Conservation (phyloP, 805 yeast species). For the Priceomyces fermenticarens region DNA sequence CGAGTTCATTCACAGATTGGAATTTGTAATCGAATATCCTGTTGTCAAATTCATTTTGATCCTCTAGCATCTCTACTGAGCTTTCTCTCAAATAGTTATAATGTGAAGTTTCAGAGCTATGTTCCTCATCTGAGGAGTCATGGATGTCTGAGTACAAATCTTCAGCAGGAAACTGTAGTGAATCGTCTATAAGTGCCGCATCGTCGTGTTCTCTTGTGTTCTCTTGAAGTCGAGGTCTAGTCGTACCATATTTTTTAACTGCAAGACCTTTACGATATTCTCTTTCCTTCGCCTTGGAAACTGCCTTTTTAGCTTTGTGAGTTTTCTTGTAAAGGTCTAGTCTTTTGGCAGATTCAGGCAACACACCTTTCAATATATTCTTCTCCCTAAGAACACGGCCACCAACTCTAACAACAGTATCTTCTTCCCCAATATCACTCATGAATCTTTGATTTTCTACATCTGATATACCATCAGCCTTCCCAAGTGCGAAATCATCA, state of each 20-base stretch:
- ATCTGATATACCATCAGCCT: slow-evolving; percentile 2
- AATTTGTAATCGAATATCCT: slow-evolving; percentile 6
- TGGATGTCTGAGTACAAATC: not conserved
- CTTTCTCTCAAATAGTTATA: too few relatives aligned
- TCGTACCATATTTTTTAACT: slow-evolving; percentile 16
- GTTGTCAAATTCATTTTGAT: slow-evolving; percentile 9
- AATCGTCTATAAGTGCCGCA: slow-evolving; percentile 21
- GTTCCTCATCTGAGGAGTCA: not conserved
- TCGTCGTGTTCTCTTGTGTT: not conserved
- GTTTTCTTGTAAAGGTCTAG: slow-evolving; percentile 20
- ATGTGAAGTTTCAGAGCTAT: too few relatives aligned
- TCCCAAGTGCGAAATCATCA: slow-evolving; percentile 3
- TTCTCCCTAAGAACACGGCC: slow-evolving; percentile 24
- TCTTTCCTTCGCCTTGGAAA: slow-evolving; percentile 3
- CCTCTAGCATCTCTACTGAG: not conserved
- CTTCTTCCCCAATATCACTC: slow-evolving; percentile 1
- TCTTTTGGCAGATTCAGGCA: slow-evolving; percentile 40
- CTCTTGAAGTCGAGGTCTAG: not conserved
- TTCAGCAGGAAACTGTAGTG: slow-evolving; percentile 6
- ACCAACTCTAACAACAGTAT: slow-evolving; percentile 20
- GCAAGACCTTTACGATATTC: slow-evolving; percentile 38
- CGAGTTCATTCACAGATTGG: slow-evolving; percentile 3
- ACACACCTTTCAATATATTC: slow-evolving; percentile 30
- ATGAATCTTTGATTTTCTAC: not conserved
- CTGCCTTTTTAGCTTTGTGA: slow-evolving; percentile 4